Evolutionary conservation across 805 yeast genomes (phyloP), one percentile per base, ranked within the genome.

Genomic region (Grigorovia transvaalensis): DNA sequence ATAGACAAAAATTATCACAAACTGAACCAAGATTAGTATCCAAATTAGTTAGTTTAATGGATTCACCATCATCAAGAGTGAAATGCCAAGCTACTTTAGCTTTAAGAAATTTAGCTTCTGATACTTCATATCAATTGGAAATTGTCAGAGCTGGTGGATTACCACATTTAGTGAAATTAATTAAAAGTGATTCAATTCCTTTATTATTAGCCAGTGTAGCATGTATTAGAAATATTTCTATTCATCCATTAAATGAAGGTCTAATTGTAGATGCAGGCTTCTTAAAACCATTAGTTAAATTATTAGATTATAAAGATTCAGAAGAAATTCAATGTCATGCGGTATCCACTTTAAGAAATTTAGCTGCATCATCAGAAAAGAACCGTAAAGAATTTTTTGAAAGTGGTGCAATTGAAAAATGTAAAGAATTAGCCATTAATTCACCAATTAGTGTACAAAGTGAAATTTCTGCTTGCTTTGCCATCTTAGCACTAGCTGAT

Each of bases 261-360:
- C 75, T 93, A 52, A 93, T 93, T 47, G 93, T 93, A 51, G 97
- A 93, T 57, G 96, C 98, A 5, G 99, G 99, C 1, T 93, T 93
- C 72, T 76, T 93, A 62, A 82, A 84, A 62, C 98, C 99, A 9
- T 77, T 93, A 59, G 96, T 93, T 17, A 78, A 82, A 9, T 74
- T 93, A 54, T 80, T 93, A 58, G 90, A 85, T 66, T 87, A 84
- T 67, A 79, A 81, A 49, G 96, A 88, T 62, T 85, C 87, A 58
- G 96, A 91, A 67, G 99, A 93, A 71, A 91, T 93, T 57, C 96
- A 91, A 72, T 93, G 99, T 67, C 99, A 93, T 71, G 95, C 98
- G 1, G 96, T 93, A 30, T 90, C 97, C 1, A 90, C 98, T 9
- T 76, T 93, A 64, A 80, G 99, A 69, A 93, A 93, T 68, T 77